Evolutionary conservation across 148 eudicot species (phyloP).

Genomic region (Rhododendron williamsianum): DNA sequence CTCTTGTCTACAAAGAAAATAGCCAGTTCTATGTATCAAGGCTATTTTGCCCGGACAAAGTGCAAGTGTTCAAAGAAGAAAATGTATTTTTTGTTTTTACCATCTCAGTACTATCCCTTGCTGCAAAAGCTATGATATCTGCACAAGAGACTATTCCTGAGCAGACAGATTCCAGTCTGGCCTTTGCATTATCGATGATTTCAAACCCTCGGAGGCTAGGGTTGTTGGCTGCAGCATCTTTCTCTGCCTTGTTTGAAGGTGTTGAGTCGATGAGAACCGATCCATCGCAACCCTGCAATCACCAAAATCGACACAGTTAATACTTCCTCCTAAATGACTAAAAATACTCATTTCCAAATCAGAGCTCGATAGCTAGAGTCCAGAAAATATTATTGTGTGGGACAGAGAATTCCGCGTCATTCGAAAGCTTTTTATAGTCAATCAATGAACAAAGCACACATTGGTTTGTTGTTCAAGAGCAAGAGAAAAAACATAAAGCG

Average conservation of each 20-base stretch:
- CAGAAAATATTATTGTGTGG: not conserved
- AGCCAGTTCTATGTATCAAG: not conserved
- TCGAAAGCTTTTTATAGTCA: not conserved
- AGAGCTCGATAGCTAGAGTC: not conserved
- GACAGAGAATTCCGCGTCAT: not conserved
- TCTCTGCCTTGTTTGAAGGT: constrained; percentile 62
- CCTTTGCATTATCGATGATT: constrained; percentile 74
- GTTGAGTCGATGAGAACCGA: constrained; percentile 84
- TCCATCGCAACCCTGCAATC: constrained; percentile 75
- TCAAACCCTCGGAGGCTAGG: constrained; percentile 80
- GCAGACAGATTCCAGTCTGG: constrained; percentile 54
- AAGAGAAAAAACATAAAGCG: not conserved
- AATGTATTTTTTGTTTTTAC: constrained; percentile 25
- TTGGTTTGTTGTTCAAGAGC: not conserved
- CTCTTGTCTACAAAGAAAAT: constrained; percentile 46
- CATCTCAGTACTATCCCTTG: constrained; percentile 65
- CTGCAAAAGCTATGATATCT: constrained; percentile 85
- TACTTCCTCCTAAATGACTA: not conserved
- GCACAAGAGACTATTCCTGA: constrained; percentile 74
- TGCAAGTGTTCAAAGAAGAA: not conserved
- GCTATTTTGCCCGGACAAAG: not conserved
- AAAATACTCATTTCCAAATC: not conserved
- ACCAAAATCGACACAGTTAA: not conserved
- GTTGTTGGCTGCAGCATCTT: constrained; percentile 64
- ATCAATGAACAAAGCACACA: not conserved